phyloP scores from a whole-genome alignment of 2,329 filamentous ascomycete species.

The Aspergillus quadricinctus region DNA sequence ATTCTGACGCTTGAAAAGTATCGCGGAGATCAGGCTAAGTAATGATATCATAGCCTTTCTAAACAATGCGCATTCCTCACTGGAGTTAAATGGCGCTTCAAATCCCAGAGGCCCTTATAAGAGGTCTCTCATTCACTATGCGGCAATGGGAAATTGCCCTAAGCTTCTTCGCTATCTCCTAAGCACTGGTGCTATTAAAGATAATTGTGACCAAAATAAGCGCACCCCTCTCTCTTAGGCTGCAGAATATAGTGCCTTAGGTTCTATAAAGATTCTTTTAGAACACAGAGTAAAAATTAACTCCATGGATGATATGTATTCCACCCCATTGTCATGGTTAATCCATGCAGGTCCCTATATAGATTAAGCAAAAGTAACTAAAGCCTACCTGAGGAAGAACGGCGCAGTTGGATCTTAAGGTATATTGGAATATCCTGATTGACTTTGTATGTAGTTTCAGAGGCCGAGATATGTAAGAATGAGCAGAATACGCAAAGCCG shows the following conservation, averaged over 20 bases:
- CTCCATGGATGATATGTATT: too few relatives aligned
- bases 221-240: slow-evolving; percentile 7
- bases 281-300: not conserved
- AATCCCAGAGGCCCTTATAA: not conserved
- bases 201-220: slow-evolving; percentile 3
- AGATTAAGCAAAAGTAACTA: too few relatives aligned
- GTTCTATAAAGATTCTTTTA: slow-evolving; percentile 1
- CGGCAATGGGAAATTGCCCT: slow-evolving; percentile 3
- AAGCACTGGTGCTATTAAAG: not conserved
- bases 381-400: too few relatives aligned
- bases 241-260: slow-evolving; percentile 4
- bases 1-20: not conserved
- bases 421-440: too few relatives aligned
- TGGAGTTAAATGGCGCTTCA: not conserved
- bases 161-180: slow-evolving; percentile 2
- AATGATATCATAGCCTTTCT: not conserved
- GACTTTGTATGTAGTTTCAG: too few relatives aligned
- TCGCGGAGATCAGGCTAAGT: not conserved
- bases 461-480: too few relatives aligned
- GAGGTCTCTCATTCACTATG: slow-evolving; percentile 2
- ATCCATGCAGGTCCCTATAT: too few relatives aligned
- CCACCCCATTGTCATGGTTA: too few relatives aligned
- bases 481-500: too few relatives aligned
- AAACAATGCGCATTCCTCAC: not conserved
- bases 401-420: too few relatives aligned